phyloP scores from a whole-genome alignment of 495 filamentous ascomycete species.

The Thozetella sp. region DNA sequence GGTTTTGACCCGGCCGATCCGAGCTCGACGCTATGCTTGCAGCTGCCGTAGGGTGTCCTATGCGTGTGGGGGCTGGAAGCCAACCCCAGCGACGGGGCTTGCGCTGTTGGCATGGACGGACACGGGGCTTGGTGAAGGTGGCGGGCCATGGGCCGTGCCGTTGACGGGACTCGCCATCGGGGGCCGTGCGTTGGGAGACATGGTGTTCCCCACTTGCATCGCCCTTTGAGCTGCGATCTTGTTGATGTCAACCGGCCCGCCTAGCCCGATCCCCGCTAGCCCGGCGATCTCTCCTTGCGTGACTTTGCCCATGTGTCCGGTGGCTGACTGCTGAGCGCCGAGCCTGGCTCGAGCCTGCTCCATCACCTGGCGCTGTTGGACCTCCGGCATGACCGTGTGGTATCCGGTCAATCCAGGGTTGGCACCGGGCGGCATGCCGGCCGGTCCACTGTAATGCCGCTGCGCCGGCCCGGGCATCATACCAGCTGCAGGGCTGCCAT shows the following conservation, averaged over 20 bases:
- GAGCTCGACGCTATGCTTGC: no score
- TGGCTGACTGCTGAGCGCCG: conserved; percentile 35
- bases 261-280: conserved; percentile 35
- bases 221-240: conserved; percentile 33
- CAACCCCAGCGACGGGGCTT: conserved; percentile 5
- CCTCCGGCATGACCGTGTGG: conserved; percentile 33
- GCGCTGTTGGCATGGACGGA: conserved; percentile 9
- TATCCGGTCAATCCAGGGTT: conserved; percentile 25
- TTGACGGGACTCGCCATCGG: conserved; percentile 16
- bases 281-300: conserved; percentile 28
- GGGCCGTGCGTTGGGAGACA: conserved; percentile 18
- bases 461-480: conserved; percentile 27
- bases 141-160: conserved; percentile 1
- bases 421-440: not conserved
- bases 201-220: conserved; percentile 27
- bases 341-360: conserved; percentile 47
- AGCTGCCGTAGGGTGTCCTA: no score
- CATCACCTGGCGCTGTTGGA: conserved; percentile 37
- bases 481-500: conserved; percentile 19
- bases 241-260: conserved; percentile 31
- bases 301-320: conserved; percentile 32
- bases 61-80: conserved; percentile 1
- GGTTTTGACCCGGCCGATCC: no score
- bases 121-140: conserved; percentile 3
- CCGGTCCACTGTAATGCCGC: conserved; percentile 16